A percentile compares a stretch with the other conserved stretches of the same genome.
Conservation (phyloP, 257 asterid species). For the Primulina tabacum region DNA sequence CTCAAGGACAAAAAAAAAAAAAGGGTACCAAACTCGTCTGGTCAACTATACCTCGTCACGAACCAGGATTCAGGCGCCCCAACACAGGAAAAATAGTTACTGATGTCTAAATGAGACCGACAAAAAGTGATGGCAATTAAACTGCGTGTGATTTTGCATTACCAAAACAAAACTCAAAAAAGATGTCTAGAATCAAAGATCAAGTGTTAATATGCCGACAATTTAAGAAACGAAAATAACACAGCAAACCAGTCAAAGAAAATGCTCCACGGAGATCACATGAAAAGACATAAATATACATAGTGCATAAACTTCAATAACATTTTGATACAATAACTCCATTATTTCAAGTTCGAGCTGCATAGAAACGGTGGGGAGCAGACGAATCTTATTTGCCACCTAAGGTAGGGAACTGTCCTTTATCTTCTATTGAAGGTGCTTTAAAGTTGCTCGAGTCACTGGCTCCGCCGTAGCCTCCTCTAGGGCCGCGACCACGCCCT, state of each 20-base stretch:
- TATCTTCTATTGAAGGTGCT: conserved; percentile 72
- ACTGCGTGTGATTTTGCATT: conserved; percentile 1
- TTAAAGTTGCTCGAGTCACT: conserved; percentile 34
- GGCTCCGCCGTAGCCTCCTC: conserved; percentile 51
- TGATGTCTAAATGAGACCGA: too few species aligned
- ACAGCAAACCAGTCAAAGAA: conserved; percentile 1
- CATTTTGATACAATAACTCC: conserved; percentile 31
- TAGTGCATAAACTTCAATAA: conserved; percentile 22
- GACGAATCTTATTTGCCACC: conserved; percentile 59
- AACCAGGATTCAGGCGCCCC: too few species aligned
- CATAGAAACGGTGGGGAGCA: conserved; percentile 1
- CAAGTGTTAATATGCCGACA: conserved; percentile 19
- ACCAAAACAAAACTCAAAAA: conserved; percentile 25
- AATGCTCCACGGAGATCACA: conserved; percentile 24
- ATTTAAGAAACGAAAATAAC: conserved; percentile 10
- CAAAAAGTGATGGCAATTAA: neutral
- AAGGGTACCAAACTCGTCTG: too few species aligned
- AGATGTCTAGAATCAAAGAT: conserved; percentile 24
- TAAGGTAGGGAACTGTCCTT: conserved; percentile 71
- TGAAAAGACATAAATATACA: conserved; percentile 40
- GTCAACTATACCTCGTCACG: too few species aligned
- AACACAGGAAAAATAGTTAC: too few species aligned
- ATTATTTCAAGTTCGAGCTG: conserved; percentile 36
- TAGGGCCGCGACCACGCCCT: conserved; percentile 57
- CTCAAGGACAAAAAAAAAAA: too few species aligned